Percentiles rank a stretch among this genome's conserved stretches.
Evolutionary conservation across 139 green algal genomes (phyloP).

Genomic region (Gonium pectorale): DNA sequence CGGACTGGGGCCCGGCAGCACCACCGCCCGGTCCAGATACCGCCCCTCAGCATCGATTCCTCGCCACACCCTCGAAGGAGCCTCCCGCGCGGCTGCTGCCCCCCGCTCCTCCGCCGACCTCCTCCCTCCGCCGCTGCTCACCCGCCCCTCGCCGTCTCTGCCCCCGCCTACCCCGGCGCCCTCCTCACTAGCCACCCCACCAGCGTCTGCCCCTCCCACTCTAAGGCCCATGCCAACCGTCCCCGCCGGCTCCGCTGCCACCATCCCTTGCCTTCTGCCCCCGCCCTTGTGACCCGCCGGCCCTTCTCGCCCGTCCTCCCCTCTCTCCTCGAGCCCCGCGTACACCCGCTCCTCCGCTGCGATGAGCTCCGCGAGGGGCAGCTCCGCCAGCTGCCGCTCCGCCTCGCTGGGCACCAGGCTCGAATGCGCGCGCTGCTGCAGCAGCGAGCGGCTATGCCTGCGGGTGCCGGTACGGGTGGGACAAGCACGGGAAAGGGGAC

Average conservation of each 20-base stretch:
- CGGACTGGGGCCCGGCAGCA: slow-evolving; percentile 13
- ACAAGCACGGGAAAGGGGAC: no score
- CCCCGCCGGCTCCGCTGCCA: neutral
- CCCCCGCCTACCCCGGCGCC: neutral
- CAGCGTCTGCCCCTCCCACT: neutral
- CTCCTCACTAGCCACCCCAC: neutral
- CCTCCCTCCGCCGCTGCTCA: neutral
- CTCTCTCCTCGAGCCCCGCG: neutral
- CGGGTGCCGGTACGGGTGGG: neutral
- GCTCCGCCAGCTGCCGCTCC: neutral
- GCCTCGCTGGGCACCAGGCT: neutral
- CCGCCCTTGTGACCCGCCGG: neutral
- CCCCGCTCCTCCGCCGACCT: neutral
- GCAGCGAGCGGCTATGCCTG: slow-evolving; percentile 9
- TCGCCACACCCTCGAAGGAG: neutral
- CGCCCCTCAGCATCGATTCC: neutral
- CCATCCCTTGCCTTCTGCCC: neutral
- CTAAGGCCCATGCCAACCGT: neutral
- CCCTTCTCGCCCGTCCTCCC: neutral
- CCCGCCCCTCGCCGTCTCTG: neutral
- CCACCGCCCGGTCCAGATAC: slow-evolving; percentile 18
- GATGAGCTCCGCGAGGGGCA: slow-evolving; percentile 26
- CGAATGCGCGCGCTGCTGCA: neutral
- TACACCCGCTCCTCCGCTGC: slow-evolving; percentile 17
- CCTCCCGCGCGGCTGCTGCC: neutral